phyloP scores from a whole-genome alignment of 1,139 yeast genomes.

The Geotrichum klebahnii region DNA sequence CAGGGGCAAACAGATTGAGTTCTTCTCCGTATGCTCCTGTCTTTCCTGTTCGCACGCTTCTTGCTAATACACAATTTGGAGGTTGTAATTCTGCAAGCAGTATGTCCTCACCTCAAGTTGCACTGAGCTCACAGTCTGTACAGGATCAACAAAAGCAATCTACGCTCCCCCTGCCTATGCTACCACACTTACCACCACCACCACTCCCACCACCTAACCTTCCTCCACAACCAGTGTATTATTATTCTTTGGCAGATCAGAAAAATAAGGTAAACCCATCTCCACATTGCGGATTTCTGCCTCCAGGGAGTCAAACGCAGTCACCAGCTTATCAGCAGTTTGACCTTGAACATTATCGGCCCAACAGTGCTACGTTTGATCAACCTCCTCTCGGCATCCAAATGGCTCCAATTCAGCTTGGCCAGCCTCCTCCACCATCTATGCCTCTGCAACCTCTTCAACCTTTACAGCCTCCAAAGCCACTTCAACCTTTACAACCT shows the following conservation, averaged over 20 bases:
- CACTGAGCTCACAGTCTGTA: too few species aligned
- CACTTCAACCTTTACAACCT: not conserved
- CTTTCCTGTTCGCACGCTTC: slow-evolving; percentile 15
- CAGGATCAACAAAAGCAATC: too few species aligned
- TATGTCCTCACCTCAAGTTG: slow-evolving; percentile 4
- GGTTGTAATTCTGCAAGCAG: not conserved
- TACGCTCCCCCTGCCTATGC: not conserved
- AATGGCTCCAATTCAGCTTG: slow-evolving; percentile 3
- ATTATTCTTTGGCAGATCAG: slow-evolving; percentile 14
- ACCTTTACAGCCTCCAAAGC: not conserved
- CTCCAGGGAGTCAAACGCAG: slow-evolving; percentile 6
- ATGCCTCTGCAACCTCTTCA: not conserved
- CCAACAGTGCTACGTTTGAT: slow-evolving; percentile 6
- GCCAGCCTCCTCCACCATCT: not conserved
- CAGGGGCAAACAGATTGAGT: slow-evolving; percentile 11
- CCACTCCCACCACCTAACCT: not conserved
- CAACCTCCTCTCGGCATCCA: not conserved
- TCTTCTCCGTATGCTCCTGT: slow-evolving; percentile 20
- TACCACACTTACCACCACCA: not conserved
- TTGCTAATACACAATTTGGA: slow-evolving; percentile 6
- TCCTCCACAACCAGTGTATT: slow-evolving; percentile 8
- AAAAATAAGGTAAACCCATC: slow-evolving; percentile 12
- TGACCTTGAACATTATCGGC: slow-evolving; percentile 12
- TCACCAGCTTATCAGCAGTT: slow-evolving; percentile 7
- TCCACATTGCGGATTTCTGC: slow-evolving; percentile 14